Conservation (phyloP, 2,329 filamentous ascomycete genomes). For the Fusarium tricinctum region DNA sequence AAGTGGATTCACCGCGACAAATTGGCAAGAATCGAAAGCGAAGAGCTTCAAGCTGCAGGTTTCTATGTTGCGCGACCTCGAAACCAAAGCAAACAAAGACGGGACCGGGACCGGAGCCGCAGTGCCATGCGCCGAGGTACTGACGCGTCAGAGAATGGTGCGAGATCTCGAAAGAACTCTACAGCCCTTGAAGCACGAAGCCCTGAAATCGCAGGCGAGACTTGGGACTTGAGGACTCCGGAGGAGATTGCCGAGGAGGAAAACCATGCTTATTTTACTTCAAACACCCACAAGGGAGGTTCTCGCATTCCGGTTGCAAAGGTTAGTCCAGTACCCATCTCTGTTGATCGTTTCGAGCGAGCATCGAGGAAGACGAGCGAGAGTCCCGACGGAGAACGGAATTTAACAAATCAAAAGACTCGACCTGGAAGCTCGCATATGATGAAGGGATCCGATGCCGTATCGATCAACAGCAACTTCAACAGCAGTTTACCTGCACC, state of each 20-base stretch:
- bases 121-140: conserved; percentile 54
- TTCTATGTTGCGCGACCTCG: conserved; percentile 71
- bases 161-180: conserved; percentile 63
- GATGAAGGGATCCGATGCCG: conserved; percentile 54
- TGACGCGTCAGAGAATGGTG: conserved; percentile 51
- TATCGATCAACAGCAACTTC: conserved; percentile 38
- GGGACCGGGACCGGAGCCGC: conserved; percentile 56
- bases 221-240: conserved; percentile 81
- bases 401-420: conserved; percentile 70
- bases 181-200: conserved; percentile 56
- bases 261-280: conserved; percentile 65
- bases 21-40: conserved; percentile 82
- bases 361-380: conserved; percentile 75
- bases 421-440: conserved; percentile 79
- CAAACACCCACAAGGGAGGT: conserved; percentile 69
- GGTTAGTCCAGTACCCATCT: conserved; percentile 81
- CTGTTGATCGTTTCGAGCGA: conserved; percentile 78
- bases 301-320: conserved; percentile 92
- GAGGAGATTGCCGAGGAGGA: conserved; percentile 80
- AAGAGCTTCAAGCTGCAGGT: conserved; percentile 84
- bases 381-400: conserved; percentile 68
- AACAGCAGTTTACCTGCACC: conserved; percentile 46
- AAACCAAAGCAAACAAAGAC: conserved; percentile 64
- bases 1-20: conserved; percentile 92
- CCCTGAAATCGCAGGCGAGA: conserved; percentile 59